Percentiles rank a stretch among this genome's conserved stretches.
Evolutionary conservation across 208 protist species (phyloP).

Genomic region (Leishmania gerbilli): DNA sequence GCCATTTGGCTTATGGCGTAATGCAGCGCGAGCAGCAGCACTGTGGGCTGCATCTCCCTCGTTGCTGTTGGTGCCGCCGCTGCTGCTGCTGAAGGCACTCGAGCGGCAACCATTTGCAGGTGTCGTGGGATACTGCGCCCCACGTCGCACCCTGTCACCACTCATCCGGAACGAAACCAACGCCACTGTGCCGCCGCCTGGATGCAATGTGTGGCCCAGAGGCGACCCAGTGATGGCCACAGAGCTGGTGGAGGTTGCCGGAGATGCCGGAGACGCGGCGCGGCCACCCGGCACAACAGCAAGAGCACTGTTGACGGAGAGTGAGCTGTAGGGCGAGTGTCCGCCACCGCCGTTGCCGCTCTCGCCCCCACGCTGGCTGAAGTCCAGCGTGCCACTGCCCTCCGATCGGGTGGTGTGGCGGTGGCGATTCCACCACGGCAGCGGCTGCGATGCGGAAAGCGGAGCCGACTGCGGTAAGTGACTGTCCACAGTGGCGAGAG

Average conservation of each 20-base stretch:
- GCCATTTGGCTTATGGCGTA: too few relatives aligned
- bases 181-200: neutral
- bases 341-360: neutral
- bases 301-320: neutral
- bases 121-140: neutral
- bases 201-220: neutral
- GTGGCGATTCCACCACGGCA: constrained; percentile 30
- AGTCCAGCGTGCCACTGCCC: constrained; percentile 8
- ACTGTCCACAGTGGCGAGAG: neutral
- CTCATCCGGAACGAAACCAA: neutral
- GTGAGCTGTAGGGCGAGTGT: neutral
- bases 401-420: constrained; percentile 2
- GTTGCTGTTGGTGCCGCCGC: neutral
- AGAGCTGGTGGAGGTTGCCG: neutral
- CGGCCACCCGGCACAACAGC: neutral
- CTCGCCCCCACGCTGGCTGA: neutral
- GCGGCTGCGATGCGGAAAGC: constrained; percentile 4
- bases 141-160: neutral
- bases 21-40: neutral
- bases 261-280: neutral
- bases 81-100: neutral
- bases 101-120: neutral
- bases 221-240: neutral
- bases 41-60: neutral
- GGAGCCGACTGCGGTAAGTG: neutral